Evolutionary conservation across 257 asterid genomes (phyloP).

Genomic region (Nicotiana undulata): DNA sequence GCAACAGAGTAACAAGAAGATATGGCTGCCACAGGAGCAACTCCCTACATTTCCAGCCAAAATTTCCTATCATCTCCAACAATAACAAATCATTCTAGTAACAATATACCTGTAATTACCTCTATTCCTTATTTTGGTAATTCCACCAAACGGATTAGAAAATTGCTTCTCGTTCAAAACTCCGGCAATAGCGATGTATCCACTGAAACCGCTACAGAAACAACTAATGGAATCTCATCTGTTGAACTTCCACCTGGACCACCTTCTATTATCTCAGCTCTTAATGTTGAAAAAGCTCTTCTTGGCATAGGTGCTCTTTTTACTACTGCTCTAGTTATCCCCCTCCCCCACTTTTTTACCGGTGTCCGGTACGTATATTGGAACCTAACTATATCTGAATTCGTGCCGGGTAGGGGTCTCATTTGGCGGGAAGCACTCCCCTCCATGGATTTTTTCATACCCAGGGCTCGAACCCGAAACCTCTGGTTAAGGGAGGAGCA

Average conservation of each 20-base stretch:
- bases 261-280: conserved; percentile 64
- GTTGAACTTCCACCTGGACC: conserved; percentile 36
- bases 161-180: conserved; percentile 2
- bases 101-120: not conserved
- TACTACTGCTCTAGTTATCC: not conserved
- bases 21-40: conserved; percentile 29
- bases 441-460: no score
- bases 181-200: conserved; percentile 22
- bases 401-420: no score
- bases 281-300: conserved; percentile 68
- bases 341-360: no score
- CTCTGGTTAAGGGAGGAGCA: no score
- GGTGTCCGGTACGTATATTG: no score
- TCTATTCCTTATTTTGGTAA: not conserved
- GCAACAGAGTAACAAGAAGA: not conserved
- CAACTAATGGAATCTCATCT: conserved; percentile 5
- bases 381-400: no score
- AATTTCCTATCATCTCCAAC: conserved; percentile 10
- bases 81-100: not conserved
- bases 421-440: no score
- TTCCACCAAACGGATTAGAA: conserved; percentile 1
- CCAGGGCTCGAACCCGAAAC: no score
- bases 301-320: conserved; percentile 56
- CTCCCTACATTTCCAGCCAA: conserved; percentile 16
- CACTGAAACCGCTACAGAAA: conserved; percentile 9